These are phyloP conservation scores for Scheffersomyces ergatensis DNA, from an alignment of 805 yeast species.

Conservation along the genomic window DNA sequence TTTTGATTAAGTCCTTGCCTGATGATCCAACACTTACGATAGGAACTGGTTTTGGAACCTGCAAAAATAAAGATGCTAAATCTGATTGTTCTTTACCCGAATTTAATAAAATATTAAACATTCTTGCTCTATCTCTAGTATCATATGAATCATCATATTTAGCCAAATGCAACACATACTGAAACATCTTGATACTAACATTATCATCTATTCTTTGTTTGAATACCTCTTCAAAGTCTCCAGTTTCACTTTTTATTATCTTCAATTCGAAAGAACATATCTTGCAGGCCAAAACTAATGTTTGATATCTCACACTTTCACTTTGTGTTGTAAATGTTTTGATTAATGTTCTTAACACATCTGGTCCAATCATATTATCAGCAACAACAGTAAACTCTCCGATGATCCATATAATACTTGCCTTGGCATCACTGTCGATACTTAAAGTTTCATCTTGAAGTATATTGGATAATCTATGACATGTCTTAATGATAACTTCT, in stretches of 20 bases:
- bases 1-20: conserved; percentile 7
- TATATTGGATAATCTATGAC: conserved; percentile 45
- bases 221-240: conserved; percentile 9
- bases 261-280: conserved; percentile 57
- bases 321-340: conserved; percentile 53
- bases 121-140: conserved; percentile 81
- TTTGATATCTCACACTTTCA: conserved; percentile 64
- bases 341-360: conserved; percentile 61
- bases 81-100: conserved; percentile 43
- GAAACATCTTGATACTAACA: conserved; percentile 50
- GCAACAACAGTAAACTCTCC: conserved; percentile 66
- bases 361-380: conserved; percentile 59
- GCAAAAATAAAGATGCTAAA: conserved; percentile 66
- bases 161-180: conserved; percentile 58
- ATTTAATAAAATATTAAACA: conserved; percentile 60
- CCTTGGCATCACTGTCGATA: conserved; percentile 55
- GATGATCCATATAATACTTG: conserved; percentile 85
- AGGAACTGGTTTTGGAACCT: conserved; percentile 75
- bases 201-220: conserved; percentile 10
- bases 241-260: conserved; percentile 21
- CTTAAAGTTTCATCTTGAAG: conserved; percentile 18
- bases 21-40: conserved; percentile 13
- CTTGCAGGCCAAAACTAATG: conserved; percentile 72
- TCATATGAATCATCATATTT: conserved; percentile 75
- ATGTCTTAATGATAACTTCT: conserved; percentile 49